Evolutionary conservation across 2,329 filamentous ascomycete species (phyloP).

Genomic region (Cordyceps pruinosa): DNA sequence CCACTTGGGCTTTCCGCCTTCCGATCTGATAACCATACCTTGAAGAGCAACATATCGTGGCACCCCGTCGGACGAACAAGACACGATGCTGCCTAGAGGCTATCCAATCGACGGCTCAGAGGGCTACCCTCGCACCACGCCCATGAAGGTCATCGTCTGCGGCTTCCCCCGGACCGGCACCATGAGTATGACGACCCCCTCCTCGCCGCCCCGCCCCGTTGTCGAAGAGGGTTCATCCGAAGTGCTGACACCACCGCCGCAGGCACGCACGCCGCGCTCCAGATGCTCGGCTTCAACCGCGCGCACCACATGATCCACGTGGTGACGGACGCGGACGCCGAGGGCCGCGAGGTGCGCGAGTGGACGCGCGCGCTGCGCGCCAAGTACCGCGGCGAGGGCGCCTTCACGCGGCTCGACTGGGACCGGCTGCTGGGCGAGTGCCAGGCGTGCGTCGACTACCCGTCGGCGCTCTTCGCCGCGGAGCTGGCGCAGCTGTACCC

Average conservation of each 20-base stretch:
- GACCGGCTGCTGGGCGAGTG: slow-evolving; percentile 15
- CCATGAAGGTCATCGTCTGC: slow-evolving; percentile 8
- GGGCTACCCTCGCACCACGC: slow-evolving; percentile 11
- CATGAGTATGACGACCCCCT: not conserved
- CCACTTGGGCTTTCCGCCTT: not conserved
- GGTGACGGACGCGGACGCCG: not conserved
- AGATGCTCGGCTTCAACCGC: slow-evolving; percentile 16
- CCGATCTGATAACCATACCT: not conserved
- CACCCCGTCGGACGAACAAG: not conserved
- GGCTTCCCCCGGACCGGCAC: slow-evolving; percentile 12
- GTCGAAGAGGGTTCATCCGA: too few species aligned
- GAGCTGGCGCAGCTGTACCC: slow-evolving; percentile 17
- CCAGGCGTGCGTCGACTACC: slow-evolving; percentile 16
- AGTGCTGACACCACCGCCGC: not conserved
- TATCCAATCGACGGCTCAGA: slow-evolving; percentile 11
- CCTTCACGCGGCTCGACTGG: slow-evolving; percentile 12
- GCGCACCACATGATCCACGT: slow-evolving; percentile 12
- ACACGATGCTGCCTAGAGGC: not conserved
- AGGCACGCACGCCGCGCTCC: slow-evolving; percentile 9
- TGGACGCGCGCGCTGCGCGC: slow-evolving; percentile 9
- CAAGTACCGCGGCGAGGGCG: slow-evolving; percentile 6
- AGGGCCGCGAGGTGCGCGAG: not conserved
- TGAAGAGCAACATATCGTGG: not conserved
- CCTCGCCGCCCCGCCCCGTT: not conserved
- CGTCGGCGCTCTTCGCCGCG: slow-evolving; percentile 13